Evolutionary conservation across 257 asterid species (phyloP), one percentile per base, ranked within the genome.

Genomic region (Leonotis leonurus): DNA sequence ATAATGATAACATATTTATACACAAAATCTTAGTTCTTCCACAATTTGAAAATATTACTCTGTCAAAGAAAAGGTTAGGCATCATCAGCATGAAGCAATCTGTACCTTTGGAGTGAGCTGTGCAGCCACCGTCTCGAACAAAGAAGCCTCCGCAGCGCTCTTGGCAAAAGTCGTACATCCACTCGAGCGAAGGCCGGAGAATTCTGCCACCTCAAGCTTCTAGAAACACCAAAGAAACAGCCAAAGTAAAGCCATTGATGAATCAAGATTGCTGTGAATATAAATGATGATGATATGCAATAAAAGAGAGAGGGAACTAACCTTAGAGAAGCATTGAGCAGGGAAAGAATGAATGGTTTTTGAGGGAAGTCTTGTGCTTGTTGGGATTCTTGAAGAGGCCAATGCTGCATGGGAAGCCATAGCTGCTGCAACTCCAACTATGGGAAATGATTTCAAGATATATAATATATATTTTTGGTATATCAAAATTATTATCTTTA

Each of bases 331-430:
- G 80, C 89, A 81, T 59, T 83, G 97, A 69, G 83, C 49, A 25
- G 89, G 72, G 71, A 74, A 80, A 29, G 83, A 75, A 67, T 73
- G 70, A 52, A 79, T 48, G 46, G 74, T 60, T 77, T 75, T 82
- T 35, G 91, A 77, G 14, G 85, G 83, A 44, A 86, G 73, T 55
- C 77, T 83, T 8, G 87, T 73, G 79, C 71, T 76, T 32, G 82
- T 71, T 41, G 93, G 93, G 85, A 90, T 85, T 77, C 90, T 83
- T 72, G 96, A 87, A 73, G 88, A 87, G 56, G 84, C 95, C 73
- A 90, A 76, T 77, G 97, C 95, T 83, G 95, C 89, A 67, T 90
- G 77, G 74, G 87, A 75, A 29, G 97, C 96, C 97, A 85, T 87
- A 67, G 81, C 77, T n/a, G n/a, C n/a, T 78, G 83, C 84, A 70